Conservation (phyloP, 345 rosid species). For the Hibiscus tridactylites region DNA sequence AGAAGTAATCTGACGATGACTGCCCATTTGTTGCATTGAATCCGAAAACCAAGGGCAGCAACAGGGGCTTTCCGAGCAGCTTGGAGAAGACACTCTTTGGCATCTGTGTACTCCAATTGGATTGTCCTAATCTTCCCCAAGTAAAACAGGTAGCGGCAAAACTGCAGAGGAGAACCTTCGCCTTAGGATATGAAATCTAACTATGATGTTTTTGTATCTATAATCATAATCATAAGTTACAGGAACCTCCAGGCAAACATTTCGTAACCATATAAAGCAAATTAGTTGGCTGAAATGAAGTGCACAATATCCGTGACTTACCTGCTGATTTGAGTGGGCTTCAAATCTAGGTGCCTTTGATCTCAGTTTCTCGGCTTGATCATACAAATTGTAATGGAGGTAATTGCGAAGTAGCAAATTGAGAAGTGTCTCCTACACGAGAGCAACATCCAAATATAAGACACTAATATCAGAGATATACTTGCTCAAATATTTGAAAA, state of each 20-base stretch:
- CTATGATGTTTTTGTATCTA: not conserved
- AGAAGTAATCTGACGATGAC: slow-evolving; percentile 39
- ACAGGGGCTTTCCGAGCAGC: slow-evolving; percentile 50
- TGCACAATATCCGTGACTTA: not conserved
- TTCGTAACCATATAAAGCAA: not conserved
- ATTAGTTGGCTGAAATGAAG: not conserved
- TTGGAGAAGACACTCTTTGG: slow-evolving; percentile 54
- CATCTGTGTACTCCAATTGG: slow-evolving; percentile 57
- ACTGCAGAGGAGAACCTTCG: slow-evolving; percentile 24
- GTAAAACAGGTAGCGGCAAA: slow-evolving; percentile 51
- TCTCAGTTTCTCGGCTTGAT: slow-evolving; percentile 54
- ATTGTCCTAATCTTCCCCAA: slow-evolving; percentile 55
- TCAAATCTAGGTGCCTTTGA: slow-evolving; percentile 58
- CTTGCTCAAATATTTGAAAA: not conserved
- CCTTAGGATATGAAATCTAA: not conserved
- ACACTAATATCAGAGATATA: not conserved
- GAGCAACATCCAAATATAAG: slow-evolving; percentile 3
- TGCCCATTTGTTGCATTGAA: slow-evolving; percentile 56
- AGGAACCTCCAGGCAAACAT: not conserved
- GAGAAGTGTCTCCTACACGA: slow-evolving; percentile 50
- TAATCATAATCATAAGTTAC: not conserved
- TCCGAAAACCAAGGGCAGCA: slow-evolving; percentile 45
- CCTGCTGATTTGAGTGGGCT: slow-evolving; percentile 14
- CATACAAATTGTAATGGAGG: slow-evolving; percentile 55
- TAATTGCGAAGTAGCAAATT: slow-evolving; percentile 51